Evolutionary conservation across 352 stramenopile genomes (phyloP), one percentile per base, ranked within the genome.

Genomic region (Globisporangium megalacanthum): DNA sequence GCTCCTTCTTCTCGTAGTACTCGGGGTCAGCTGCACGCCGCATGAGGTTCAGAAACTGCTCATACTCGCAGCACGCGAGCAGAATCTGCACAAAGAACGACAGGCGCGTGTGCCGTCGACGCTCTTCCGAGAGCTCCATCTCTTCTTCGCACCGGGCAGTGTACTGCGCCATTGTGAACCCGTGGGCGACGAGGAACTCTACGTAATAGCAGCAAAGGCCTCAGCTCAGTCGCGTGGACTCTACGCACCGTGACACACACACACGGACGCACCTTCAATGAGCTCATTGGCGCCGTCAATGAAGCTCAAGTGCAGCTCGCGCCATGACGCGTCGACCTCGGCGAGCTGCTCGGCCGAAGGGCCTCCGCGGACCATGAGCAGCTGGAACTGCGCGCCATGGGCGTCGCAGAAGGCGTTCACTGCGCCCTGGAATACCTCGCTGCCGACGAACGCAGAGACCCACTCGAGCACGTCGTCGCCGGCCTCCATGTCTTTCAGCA

Each of bases 41-140:
- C 82, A 92, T 92, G 37, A 92, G 73, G 65, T 89, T 92, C n/a
- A 89, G 56, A 50, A 92, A 92, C 69, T 92, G 82, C 48, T 92
- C 82, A 59, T 89, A 92, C 69, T 92, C 82, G 65, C 70, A 83
- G 54, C 82, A 92, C 7, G 82, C 74, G 62, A 85, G 58, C 17
- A 92, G 61, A 52, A 92, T 88, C 65, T 92, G 82, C 65, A 92
- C 82, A 19, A 92, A 86, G 58, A 92, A 92, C 53, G 77, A 89
- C 35, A 88, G 65, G 7, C 77, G 69, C 60, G 82, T 86, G 72
- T 92, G 82, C 47, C 82, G 79, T 63, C 89, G 79, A 22, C 82
- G 77, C 61, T 87, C 70, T 46, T 88, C 77, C 9, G 82, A 88
- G 48, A 89, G 62, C 41, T 66, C 66, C 22, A 84, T 77, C 61